These are phyloP conservation scores for Domatiomyces catenatus DNA, from an alignment of 2,329 filamentous ascomycete species.

Conservation along the genomic window DNA sequence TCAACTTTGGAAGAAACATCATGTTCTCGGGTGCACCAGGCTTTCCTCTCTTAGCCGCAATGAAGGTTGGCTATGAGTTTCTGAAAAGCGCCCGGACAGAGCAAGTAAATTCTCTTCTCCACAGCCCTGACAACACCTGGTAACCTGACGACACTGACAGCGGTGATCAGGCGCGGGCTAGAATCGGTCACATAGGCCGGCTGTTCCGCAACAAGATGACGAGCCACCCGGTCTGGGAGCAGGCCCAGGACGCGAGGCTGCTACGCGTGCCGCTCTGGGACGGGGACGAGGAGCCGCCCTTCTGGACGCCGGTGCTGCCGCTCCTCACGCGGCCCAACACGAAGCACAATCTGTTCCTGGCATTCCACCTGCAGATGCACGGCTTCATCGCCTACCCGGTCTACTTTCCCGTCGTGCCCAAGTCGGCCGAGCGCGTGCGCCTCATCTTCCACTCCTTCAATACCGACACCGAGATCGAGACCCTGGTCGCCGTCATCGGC, in stretches of 20 bases:
- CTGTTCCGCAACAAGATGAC: too few relatives aligned
- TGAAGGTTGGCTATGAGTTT: not conserved
- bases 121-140: too few relatives aligned
- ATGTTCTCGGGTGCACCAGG: constrained; percentile 26
- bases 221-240: too few relatives aligned
- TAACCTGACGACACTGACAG: not conserved
- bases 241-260: too few relatives aligned
- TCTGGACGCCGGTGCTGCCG: not conserved
- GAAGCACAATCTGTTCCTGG: not conserved
- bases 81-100: constrained; percentile 26
- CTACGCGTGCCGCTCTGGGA: not conserved
- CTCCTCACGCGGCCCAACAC: not conserved
- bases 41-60: not conserved
- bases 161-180: too few relatives aligned
- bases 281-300: not conserved
- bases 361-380: not conserved
- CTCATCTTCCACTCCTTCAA: constrained; percentile 54
- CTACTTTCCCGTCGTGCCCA: constrained; percentile 42
- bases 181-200: too few relatives aligned
- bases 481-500: not conserved
- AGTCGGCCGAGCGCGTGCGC: constrained; percentile 45
- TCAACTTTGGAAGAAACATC: constrained; percentile 56
- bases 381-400: not conserved
- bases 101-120: not conserved
- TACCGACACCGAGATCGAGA: constrained; percentile 20